A percentile compares a stretch with the other conserved stretches of the same genome.
These are phyloP conservation scores for Monosporascus sp. DNA, from an alignment of 2,329 filamentous ascomycete species.

Conservation along the genomic window DNA sequence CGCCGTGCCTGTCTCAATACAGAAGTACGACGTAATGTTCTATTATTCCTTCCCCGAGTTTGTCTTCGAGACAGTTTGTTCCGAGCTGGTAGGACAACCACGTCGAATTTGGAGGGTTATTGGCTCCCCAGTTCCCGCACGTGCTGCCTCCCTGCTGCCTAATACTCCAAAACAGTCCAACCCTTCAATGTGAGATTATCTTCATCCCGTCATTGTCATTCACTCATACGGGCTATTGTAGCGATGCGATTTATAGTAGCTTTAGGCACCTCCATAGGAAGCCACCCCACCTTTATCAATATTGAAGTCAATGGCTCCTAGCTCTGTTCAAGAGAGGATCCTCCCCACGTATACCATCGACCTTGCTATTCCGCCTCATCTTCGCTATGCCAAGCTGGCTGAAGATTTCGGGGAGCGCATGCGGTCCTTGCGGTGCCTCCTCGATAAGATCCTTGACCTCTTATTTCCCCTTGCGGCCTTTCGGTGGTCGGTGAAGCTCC, in stretches of 20 bases:
- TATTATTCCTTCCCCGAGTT: no score
- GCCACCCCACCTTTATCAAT: neutral
- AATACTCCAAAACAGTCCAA: no score
- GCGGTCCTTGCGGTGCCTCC: slow-evolving; percentile 38
- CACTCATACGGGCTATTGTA: no score
- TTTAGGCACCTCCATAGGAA: neutral
- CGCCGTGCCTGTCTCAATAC: no score
- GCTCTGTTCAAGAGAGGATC: neutral
- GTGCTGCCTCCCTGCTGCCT: no score
- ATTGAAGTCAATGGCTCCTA: neutral
- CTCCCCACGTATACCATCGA: slow-evolving; percentile 37
- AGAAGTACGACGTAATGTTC: no score
- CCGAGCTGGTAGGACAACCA: no score
- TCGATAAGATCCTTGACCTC: slow-evolving; percentile 42
- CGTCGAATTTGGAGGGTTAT: no score
- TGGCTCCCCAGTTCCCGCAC: no score
- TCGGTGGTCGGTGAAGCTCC: slow-evolving; percentile 20
- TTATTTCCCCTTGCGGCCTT: slow-evolving; percentile 16
- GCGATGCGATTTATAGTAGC: neutral
- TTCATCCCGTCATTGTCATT: no score
- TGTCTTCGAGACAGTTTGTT: no score
- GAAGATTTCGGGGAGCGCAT: slow-evolving; percentile 38
- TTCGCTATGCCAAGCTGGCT: slow-evolving; percentile 47
- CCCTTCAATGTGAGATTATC: no score
- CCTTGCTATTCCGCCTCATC: slow-evolving; percentile 45